Base-by-base conservation (phyloP, 805 yeast species). In the Candida gorgasii region DNA sequence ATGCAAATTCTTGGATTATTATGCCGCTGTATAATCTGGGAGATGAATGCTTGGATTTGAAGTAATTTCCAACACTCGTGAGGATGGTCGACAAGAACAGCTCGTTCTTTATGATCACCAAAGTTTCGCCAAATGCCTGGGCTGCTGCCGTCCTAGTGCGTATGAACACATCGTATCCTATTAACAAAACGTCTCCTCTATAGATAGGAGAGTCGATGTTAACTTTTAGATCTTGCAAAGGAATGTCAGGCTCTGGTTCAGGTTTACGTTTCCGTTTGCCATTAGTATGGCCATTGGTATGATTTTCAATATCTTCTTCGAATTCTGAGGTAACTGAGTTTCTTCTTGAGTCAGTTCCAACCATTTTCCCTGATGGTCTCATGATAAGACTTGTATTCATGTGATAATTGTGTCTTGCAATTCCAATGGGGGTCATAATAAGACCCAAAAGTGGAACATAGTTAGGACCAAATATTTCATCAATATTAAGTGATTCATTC, bases 131-230 rank as follows among this genome's bases (percentile, higher is more conserved):
- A 53, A 84, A 72, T 0, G 95, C 93, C 26, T 67, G 68, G 0
- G 96, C 82, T 4, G 90, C 86, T 9, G 82, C 78, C 12, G 86
- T 71, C 61, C 93, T 83, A 2, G 95, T 86, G 36, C 84, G 74
- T 24, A 89, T 69, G 44, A 93, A 78, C 1, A 79, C 79, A 20
- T 87, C 90, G 36, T 74, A 63, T 0, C 96, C 96, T 24, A 93
- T 80, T 19, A 93, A 69, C 42, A 89, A 81, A 13, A 93, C 85
- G 63, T 93, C 99, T 55, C 99, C 99, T 34, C 81, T 78, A 45
- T 86, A 79, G 61, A 93, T 84, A 4, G 98, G 97, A 3, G 95
- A 86, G 65, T 93, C 99, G 45, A 93, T 90, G 58, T 92, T 89
- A 39, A 89, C 84, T 45, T 78, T 78, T 42, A 80, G 74, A 39